Evolutionary conservation across 1,284 basidiomycete species (phyloP).

Genomic region (Thelephora terrestris): DNA sequence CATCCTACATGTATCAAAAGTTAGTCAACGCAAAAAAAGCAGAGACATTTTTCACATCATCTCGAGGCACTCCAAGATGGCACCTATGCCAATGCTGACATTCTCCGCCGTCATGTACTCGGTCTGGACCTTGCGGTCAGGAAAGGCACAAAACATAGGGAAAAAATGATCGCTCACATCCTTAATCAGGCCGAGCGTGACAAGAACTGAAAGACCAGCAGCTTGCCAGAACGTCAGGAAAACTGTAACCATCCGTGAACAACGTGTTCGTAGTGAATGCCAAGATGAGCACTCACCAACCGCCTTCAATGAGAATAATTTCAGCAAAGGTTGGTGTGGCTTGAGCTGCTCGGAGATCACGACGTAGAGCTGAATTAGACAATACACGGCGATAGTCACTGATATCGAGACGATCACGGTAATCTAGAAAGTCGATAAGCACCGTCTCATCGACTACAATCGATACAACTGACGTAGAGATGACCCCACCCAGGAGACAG

Average conservation of each 20-base stretch:
- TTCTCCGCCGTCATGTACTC: slow-evolving; percentile 65
- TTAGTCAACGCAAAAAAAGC: not conserved
- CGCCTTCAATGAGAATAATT: slow-evolving; percentile 65
- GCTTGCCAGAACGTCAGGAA: slow-evolving; percentile 80
- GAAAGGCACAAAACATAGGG: not conserved
- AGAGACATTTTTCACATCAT: slow-evolving; percentile 48
- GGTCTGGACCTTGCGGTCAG: slow-evolving; percentile 28
- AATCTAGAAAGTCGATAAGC: slow-evolving; percentile 30
- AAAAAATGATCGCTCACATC: slow-evolving; percentile 31
- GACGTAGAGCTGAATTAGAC: slow-evolving; percentile 67
- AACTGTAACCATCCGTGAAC: slow-evolving; percentile 27
- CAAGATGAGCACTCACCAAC: slow-evolving; percentile 38
- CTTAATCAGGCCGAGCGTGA: slow-evolving; percentile 54
- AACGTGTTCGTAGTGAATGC: not conserved
- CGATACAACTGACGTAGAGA: slow-evolving; percentile 39
- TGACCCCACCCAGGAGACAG: slow-evolving; percentile 66
- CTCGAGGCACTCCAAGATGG: slow-evolving; percentile 63
- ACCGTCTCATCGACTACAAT: not conserved
- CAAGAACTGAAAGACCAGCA: slow-evolving; percentile 50
- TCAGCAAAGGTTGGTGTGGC: slow-evolving; percentile 56
- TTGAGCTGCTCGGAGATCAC: slow-evolving; percentile 45
- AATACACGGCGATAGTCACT: slow-evolving; percentile 76
- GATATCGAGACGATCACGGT: slow-evolving; percentile 56
- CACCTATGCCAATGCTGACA: slow-evolving; percentile 64
- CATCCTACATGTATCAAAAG: slow-evolving; percentile 27